A percentile compares a stretch with the other conserved stretches of the same genome.
Conservation (phyloP, 495 filamentous ascomycete genomes). For the Penicillium paradoxum region DNA sequence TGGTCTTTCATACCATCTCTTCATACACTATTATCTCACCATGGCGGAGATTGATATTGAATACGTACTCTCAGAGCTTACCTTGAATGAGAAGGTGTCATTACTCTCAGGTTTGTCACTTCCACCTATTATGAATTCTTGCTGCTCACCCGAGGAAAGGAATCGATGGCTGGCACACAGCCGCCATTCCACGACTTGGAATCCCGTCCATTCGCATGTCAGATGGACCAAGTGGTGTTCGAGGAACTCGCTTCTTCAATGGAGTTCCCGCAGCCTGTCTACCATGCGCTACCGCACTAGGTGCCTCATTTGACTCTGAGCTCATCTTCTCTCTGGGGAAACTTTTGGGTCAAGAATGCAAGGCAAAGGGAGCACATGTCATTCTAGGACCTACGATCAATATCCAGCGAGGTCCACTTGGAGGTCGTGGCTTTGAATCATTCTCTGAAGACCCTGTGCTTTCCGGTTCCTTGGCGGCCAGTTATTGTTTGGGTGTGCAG, state of each 20-base stretch:
- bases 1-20: too few relatives aligned
- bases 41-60: too few relatives aligned
- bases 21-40: too few relatives aligned
- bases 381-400: constrained; percentile 69
- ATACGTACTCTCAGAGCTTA: too few relatives aligned
- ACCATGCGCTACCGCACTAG: constrained; percentile 58
- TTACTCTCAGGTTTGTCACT: too few relatives aligned
- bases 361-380: constrained; percentile 58
- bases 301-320: constrained; percentile 57
- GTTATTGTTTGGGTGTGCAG: constrained; percentile 59
- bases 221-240: constrained; percentile 64
- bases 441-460: constrained; percentile 67
- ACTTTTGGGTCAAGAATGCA: constrained; percentile 50
- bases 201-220: background rate
- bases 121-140: too few relatives aligned
- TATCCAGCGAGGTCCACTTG: constrained; percentile 63
- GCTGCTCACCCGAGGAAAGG: too few relatives aligned
- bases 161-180: background rate
- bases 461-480: constrained; percentile 54
- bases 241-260: constrained; percentile 8
- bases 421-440: constrained; percentile 67
- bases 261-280: constrained; percentile 49
- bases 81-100: too few relatives aligned
- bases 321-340: constrained; percentile 51
- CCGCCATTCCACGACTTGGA: background rate